Evolutionary conservation across 768 basidiomycete genomes (phyloP).

Genomic region (Baorangia bicolor): DNA sequence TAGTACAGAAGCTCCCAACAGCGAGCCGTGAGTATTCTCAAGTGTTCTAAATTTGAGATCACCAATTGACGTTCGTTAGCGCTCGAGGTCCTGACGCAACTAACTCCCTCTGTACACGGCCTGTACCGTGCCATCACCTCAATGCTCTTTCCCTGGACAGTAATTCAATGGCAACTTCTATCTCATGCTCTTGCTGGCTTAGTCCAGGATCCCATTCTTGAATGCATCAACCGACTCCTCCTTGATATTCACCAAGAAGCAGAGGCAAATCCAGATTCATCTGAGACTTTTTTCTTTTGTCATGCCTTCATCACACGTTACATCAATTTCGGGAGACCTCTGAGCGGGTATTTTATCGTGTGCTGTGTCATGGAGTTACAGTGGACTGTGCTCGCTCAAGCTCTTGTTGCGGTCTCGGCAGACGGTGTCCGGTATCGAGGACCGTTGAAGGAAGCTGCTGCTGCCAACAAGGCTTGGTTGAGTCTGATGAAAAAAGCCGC

Average conservation of each 20-base stretch:
- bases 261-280: slow-evolving; percentile 39
- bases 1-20: slow-evolving; percentile 53
- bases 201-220: slow-evolving; percentile 66
- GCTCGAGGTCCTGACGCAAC: slow-evolving; percentile 67
- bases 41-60: background rate
- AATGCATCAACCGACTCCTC: slow-evolving; percentile 69
- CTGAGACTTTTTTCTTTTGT: slow-evolving; percentile 49
- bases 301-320: slow-evolving; percentile 76
- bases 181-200: slow-evolving; percentile 54
- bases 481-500: slow-evolving; percentile 58
- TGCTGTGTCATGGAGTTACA: slow-evolving; percentile 85
- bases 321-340: slow-evolving; percentile 68
- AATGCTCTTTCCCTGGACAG: slow-evolving; percentile 71
- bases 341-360: slow-evolving; percentile 86
- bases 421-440: slow-evolving; percentile 20
- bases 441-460: slow-evolving; percentile 66
- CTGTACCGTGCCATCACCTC: slow-evolving; percentile 84
- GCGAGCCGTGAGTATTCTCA: slow-evolving; percentile 48
- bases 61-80: slow-evolving; percentile 40
- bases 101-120: slow-evolving; percentile 82
- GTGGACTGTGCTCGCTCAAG: slow-evolving; percentile 83
- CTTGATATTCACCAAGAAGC: slow-evolving; percentile 58
- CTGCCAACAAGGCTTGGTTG: slow-evolving; percentile 81
- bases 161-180: slow-evolving; percentile 61
- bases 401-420: slow-evolving; percentile 42